phyloP scores from a whole-genome alignment of 257 asterid species.

The Verbena officinalis region DNA sequence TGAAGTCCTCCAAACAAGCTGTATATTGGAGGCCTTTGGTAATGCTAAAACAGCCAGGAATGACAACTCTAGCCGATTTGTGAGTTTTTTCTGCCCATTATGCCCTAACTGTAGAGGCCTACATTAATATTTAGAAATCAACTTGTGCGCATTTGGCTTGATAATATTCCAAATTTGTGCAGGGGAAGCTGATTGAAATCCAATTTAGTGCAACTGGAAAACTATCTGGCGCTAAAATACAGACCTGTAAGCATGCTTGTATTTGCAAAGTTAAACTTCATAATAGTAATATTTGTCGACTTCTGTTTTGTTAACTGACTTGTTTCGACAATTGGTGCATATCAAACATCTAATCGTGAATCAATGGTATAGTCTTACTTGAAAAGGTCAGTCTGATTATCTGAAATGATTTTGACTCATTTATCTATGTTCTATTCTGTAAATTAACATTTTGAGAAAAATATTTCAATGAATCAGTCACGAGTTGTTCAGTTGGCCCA shows the following conservation, averaged over 20 bases:
- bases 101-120: conserved; percentile 17
- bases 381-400: conserved; percentile 73
- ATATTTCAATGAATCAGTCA: conserved; percentile 63
- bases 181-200: conserved; percentile 90
- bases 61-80: conserved; percentile 92
- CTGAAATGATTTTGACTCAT: conserved; percentile 22
- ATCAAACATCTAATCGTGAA: conserved; percentile 37
- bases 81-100: conserved; percentile 47
- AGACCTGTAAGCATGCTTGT: conserved; percentile 71
- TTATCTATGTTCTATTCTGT: conserved; percentile 14
- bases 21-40: conserved; percentile 93
- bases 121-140: conserved; percentile 25
- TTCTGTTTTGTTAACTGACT: conserved; percentile 43
- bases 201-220: conserved; percentile 74
- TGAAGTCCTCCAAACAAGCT: conserved; percentile 77
- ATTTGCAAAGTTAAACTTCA: conserved; percentile 30
- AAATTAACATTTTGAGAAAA: conserved; percentile 30
- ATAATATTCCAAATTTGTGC: conserved; percentile 33
- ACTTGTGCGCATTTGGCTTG: conserved; percentile 21
- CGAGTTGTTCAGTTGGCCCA: conserved; percentile 84
- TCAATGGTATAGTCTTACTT: conserved; percentile 64
- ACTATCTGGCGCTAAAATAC: conserved; percentile 84
- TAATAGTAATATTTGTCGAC: conserved; percentile 5
- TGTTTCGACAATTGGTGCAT: conserved; percentile 39
- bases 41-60: conserved; percentile 87